Conservation (phyloP, 2,329 filamentous ascomycete genomes). For the Zalaria sp. region DNA sequence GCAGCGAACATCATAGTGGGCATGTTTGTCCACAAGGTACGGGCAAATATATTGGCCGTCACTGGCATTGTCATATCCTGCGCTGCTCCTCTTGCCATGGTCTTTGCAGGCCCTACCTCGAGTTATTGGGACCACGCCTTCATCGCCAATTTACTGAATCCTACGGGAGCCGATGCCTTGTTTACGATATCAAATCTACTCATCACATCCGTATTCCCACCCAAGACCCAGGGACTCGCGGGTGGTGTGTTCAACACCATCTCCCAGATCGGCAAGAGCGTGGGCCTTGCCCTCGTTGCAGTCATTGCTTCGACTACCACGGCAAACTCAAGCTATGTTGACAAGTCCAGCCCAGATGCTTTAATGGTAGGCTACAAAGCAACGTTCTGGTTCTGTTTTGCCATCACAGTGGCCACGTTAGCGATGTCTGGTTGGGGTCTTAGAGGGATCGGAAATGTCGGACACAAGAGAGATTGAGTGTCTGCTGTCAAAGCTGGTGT, state of each 20-base stretch:
- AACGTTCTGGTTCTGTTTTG: slow-evolving; percentile 29
- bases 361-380: slow-evolving; percentile 28
- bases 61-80: slow-evolving; percentile 20
- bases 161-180: slow-evolving; percentile 28
- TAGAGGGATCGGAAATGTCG: slow-evolving; percentile 29
- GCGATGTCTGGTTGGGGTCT: slow-evolving; percentile 24
- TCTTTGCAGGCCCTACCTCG: slow-evolving; percentile 28
- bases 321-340: slow-evolving; percentile 7
- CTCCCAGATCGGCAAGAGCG: slow-evolving; percentile 26
- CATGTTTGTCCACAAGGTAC: slow-evolving; percentile 29
- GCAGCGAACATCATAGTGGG: slow-evolving; percentile 32
- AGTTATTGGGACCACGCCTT: slow-evolving; percentile 35
- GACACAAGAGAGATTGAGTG: slow-evolving; percentile 23
- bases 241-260: slow-evolving; percentile 33
- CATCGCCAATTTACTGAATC: slow-evolving; percentile 27
- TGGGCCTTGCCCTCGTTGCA: slow-evolving; percentile 24
- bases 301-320: slow-evolving; percentile 21
- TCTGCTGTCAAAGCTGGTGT: too few species aligned
- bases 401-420: slow-evolving; percentile 15
- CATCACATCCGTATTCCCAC: slow-evolving; percentile 27
- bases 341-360: slow-evolving; percentile 19
- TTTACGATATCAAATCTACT: slow-evolving; percentile 30
- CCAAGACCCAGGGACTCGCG: slow-evolving; percentile 26
- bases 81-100: slow-evolving; percentile 31
- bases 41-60: slow-evolving; percentile 28